Percentiles rank a stretch among this genome's conserved stretches.
phyloP scores from a whole-genome alignment of 345 rosid species.

The Moringa oleifera region DNA sequence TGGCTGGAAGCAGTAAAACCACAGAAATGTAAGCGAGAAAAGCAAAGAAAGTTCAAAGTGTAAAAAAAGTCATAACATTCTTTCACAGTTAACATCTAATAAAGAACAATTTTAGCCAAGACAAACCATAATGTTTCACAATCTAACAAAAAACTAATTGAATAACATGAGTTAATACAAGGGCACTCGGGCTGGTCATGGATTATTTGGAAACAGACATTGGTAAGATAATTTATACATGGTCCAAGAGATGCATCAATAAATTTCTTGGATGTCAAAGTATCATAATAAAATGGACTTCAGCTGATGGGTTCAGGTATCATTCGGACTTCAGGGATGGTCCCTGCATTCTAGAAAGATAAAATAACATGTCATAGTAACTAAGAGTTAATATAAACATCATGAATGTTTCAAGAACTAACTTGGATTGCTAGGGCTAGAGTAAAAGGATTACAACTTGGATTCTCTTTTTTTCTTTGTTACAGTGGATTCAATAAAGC shows the following conservation, averaged over 20 bases:
- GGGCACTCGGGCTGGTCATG: not conserved
- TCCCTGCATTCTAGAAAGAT: too few relatives aligned
- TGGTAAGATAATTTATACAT: not conserved
- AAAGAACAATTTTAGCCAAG: not conserved
- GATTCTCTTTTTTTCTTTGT: too few relatives aligned
- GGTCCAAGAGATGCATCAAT: not conserved
- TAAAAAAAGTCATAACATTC: not conserved
- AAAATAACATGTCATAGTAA: too few relatives aligned
- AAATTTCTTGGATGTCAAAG: not conserved
- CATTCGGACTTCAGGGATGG: too few relatives aligned
- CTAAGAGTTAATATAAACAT: too few relatives aligned
- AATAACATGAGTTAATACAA: not conserved
- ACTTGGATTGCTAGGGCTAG: too few relatives aligned
- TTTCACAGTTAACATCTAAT: not conserved
- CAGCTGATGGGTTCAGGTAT: too few relatives aligned
- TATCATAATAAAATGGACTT: not conserved
- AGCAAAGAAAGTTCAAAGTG: not conserved
- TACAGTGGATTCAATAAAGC: not conserved
- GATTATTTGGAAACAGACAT: not conserved
- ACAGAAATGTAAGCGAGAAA: conserved; percentile 9
- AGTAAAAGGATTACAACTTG: not conserved
- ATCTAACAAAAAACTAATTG: not conserved
- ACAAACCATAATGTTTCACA: not conserved
- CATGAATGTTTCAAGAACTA: too few relatives aligned
- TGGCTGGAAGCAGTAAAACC: conserved; percentile 45